Conservation (phyloP, 2,329 filamentous ascomycete species). For the Talaromyces rugulosus region DNA sequence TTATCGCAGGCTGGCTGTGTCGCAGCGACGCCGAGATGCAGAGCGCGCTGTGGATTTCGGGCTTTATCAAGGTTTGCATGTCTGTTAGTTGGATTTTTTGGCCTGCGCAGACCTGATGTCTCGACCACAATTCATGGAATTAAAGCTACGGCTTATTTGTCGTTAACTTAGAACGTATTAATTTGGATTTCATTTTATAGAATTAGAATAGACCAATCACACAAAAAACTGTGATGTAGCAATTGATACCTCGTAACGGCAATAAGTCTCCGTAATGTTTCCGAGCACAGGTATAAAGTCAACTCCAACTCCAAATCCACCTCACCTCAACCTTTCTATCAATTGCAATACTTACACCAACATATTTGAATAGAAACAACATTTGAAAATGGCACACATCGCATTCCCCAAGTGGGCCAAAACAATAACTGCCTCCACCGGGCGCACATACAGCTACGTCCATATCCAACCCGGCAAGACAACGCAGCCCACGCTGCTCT, state of each 20-base stretch:
- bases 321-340: not conserved
- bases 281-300: not conserved
- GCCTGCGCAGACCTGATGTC: constrained; percentile 15
- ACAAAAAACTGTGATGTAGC: not conserved
- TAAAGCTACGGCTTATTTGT: not conserved
- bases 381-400: not conserved
- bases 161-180: not conserved
- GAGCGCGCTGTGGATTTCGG: constrained; percentile 40
- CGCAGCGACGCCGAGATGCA: constrained; percentile 40
- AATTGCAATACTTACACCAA: not conserved
- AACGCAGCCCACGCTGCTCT: constrained; percentile 34
- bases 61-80: constrained; percentile 36
- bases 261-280: not conserved
- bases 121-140: not conserved
- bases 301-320: not conserved
- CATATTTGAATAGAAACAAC: not conserved
- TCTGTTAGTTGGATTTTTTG: constrained; percentile 36
- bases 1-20: constrained; percentile 41
- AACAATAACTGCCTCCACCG: not conserved
- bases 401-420: not conserved
- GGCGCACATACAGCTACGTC: constrained; percentile 25
- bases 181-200: not conserved
- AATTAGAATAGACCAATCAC: not conserved
- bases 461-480: constrained; percentile 17
- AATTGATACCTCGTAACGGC: not conserved